Base-by-base conservation (phyloP, 495 filamentous ascomycete genomes). In the Jackrogersella minutella region DNA sequence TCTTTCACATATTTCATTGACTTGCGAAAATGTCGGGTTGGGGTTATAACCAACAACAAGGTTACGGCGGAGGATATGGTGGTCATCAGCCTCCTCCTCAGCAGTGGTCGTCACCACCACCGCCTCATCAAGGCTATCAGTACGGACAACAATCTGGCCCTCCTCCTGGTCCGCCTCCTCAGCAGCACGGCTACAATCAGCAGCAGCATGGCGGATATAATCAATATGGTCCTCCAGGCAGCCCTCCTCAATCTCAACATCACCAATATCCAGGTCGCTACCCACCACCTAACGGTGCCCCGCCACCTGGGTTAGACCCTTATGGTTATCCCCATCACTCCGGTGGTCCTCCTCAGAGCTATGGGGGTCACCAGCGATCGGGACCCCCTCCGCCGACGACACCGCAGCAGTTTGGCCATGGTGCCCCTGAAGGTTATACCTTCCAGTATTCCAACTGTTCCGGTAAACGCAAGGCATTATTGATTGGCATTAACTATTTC, bases 401-500 rank as follows among this genome's bases (percentile, higher is more conserved):
- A n/a, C 57, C 69, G 5, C 79, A 81, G 67, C 63, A 79, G 58
- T 84, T 84, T 57, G 81, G 80, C 52, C 77, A 81, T 60, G 81
- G 81, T 13, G 80, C 80, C 9, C 81, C 81, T 2, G 60, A 74
- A 17, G 77, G 71, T 11, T 84, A 82, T 58, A 81, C 76, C 13
- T 97, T 92, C 80, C 89, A 93, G 78, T 97, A 96, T 79, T 96
- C 92, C 36, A 85, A 89, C 61, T 97, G 93, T 76, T 91, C 90
- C 8, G 93, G 93, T 16, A 86, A 87, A 69, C 84, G 93, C 66
- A 95, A 93, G 83, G 93, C 93, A 11, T 78, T 97, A 33, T 76
- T 97, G 69, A 96, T 97, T 58, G 93, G 93, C 43, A 94, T 97
- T 81, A 97, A 97, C 79, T 97, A 97, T 77, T 93, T 96, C 60